phyloP scores from a whole-genome alignment of 2,329 filamentous ascomycete genomes.

The Neofusicoccum sp. region DNA sequence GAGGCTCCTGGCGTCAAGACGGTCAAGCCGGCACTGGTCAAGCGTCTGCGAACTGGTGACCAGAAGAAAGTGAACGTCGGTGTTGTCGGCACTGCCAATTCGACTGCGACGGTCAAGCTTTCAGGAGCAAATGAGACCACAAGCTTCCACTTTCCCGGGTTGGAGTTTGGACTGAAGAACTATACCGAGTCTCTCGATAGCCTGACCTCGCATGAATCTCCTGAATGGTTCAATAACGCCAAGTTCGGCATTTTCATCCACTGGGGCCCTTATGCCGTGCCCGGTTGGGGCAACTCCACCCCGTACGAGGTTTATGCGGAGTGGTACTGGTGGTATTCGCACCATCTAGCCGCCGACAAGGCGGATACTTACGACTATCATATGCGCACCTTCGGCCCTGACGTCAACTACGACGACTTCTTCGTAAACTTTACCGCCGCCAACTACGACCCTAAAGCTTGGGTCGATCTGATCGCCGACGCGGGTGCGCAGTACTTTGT shows the following conservation, averaged over 20 bases:
- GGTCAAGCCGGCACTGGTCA: constrained; percentile 39
- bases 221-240: constrained; percentile 57
- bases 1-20: constrained; percentile 38
- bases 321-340: constrained; percentile 49
- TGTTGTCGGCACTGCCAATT: constrained; percentile 32
- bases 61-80: constrained; percentile 42
- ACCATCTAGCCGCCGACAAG: constrained; percentile 44
- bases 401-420: constrained; percentile 60
- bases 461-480: constrained; percentile 57
- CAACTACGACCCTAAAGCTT: constrained; percentile 54
- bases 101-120: constrained; percentile 38
- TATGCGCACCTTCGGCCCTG: constrained; percentile 53
- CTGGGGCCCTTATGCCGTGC: constrained; percentile 60
- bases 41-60: constrained; percentile 45
- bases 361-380: constrained; percentile 54
- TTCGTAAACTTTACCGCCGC: constrained; percentile 57
- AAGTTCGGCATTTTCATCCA: constrained; percentile 66
- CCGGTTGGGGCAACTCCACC: constrained; percentile 55
- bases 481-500: constrained; percentile 55
- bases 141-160: constrained; percentile 5
- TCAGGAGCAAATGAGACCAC: not conserved
- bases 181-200: constrained; percentile 30
- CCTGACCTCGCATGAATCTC: constrained; percentile 48
- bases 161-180: constrained; percentile 23
- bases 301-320: constrained; percentile 45